Percentiles rank a stretch among this genome's conserved stretches.
Conservation (phyloP, 371 early-diverging fungal genomes). For the Mucor piriformis region DNA sequence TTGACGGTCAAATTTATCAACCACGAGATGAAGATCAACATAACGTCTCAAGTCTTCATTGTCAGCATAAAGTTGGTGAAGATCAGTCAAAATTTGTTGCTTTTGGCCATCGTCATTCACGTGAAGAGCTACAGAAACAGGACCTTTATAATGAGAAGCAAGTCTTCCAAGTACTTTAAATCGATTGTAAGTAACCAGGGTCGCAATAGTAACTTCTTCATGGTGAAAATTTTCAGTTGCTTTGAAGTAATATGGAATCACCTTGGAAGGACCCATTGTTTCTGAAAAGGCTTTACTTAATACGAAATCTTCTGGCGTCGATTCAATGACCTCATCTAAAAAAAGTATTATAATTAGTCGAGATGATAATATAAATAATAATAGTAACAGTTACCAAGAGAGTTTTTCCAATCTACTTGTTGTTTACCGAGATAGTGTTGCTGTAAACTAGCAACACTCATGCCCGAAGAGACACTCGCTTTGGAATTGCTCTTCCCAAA, state of each 20-base stretch:
- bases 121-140: conserved; percentile 70
- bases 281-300: conserved; percentile 66
- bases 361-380: conserved; percentile 1
- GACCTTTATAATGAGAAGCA: conserved; percentile 64
- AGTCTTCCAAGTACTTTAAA: conserved; percentile 55
- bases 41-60: conserved; percentile 59
- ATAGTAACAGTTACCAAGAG: not conserved
- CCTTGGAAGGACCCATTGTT: conserved; percentile 65
- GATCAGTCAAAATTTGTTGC: conserved; percentile 48
- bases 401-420: conserved; percentile 30
- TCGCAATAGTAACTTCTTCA: conserved; percentile 67
- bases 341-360: not conserved
- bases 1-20: conserved; percentile 68
- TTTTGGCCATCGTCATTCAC: conserved; percentile 59
- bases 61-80: conserved; percentile 52
- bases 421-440: conserved; percentile 33
- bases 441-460: conserved; percentile 27
- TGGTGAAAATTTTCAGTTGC: conserved; percentile 51
- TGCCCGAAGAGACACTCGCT: not conserved
- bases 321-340: conserved; percentile 8
- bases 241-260: conserved; percentile 64
- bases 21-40: conserved; percentile 67
- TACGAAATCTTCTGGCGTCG: conserved; percentile 53
- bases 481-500: conserved; percentile 9
- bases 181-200: conserved; percentile 64